Conservation (phyloP, 2,329 filamentous ascomycete genomes). For the Trichoderma lentiforme region DNA sequence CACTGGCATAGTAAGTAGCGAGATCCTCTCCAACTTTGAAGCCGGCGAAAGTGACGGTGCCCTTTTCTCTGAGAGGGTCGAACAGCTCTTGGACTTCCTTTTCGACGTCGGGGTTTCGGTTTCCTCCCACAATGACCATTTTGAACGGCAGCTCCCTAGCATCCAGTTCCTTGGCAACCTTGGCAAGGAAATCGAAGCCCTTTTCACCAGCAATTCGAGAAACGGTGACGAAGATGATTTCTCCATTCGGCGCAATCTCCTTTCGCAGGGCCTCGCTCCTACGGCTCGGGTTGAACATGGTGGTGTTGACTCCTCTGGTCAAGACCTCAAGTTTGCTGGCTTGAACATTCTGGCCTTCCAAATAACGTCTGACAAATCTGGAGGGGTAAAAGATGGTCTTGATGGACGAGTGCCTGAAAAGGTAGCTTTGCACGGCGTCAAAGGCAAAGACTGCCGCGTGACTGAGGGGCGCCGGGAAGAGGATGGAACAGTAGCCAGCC, state of each 20-base stretch:
- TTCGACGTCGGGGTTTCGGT: slow-evolving; percentile 61
- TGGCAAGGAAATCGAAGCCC: slow-evolving; percentile 64
- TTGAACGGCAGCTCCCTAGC: slow-evolving; percentile 56
- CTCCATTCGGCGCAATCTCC: slow-evolving; percentile 57
- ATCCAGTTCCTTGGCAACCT: slow-evolving; percentile 53
- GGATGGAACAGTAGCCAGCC: slow-evolving; percentile 64
- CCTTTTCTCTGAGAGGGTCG: slow-evolving; percentile 41
- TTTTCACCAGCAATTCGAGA: slow-evolving; percentile 68
- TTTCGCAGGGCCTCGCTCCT: slow-evolving; percentile 51
- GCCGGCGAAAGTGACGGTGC: slow-evolving; percentile 63
- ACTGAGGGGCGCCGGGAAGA: slow-evolving; percentile 63
- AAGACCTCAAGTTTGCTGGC: slow-evolving; percentile 56
- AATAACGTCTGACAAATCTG: slow-evolving; percentile 58
- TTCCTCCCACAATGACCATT: slow-evolving; percentile 65
- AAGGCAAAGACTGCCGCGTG: slow-evolving; percentile 60
- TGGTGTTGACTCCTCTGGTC: slow-evolving; percentile 62
- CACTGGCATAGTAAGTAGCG: slow-evolving; percentile 64
- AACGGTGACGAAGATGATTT: slow-evolving; percentile 64
- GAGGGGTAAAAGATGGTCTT: slow-evolving; percentile 69
- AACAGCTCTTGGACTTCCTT: slow-evolving; percentile 61
- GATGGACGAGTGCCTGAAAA: slow-evolving; percentile 60
- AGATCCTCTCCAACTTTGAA: slow-evolving; percentile 60
- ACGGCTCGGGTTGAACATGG: slow-evolving; percentile 55
- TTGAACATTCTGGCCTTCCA: slow-evolving; percentile 55
- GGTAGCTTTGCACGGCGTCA: slow-evolving; percentile 60